Conservation (phyloP, 202 grass and related monocot genomes). For the Dendrocalamus latiflorus region DNA sequence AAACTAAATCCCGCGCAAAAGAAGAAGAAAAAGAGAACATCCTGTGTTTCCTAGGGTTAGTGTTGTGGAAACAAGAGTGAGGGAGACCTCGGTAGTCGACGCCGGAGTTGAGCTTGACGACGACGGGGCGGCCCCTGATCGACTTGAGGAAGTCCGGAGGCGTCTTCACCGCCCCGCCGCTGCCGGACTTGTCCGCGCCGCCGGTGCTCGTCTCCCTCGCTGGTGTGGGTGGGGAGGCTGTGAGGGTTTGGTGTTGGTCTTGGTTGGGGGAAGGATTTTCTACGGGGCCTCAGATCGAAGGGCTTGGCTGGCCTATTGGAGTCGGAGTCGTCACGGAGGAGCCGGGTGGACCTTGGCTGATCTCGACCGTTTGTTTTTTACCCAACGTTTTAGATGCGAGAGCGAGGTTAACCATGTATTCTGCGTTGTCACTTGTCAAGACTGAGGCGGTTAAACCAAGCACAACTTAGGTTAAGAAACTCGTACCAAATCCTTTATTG, state of each 20-base stretch:
- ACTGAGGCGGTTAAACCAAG: too few relatives aligned
- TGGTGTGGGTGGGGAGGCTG: background rate
- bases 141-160: constrained; percentile 84
- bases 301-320: background rate
- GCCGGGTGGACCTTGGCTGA: background rate
- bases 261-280: background rate
- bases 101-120: constrained; percentile 66
- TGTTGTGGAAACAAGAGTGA: background rate
- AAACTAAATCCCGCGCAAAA: background rate
- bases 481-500: too few relatives aligned
- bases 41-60: constrained; percentile 20
- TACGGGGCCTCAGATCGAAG: too few relatives aligned
- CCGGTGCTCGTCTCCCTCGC: constrained; percentile 51
- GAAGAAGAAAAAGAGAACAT: too few relatives aligned
- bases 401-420: background rate
- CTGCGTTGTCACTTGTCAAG: background rate
- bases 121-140: constrained; percentile 73
- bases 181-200: constrained; percentile 53
- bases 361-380: background rate
- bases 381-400: background rate
- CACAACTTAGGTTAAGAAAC: too few relatives aligned
- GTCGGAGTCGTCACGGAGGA: background rate
- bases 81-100: constrained; percentile 51
- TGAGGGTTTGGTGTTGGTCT: constrained; percentile 27
- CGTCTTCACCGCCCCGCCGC: constrained; percentile 57